Evolutionary conservation across 2,329 filamentous ascomycete species (phyloP).

Genomic region (Clonostachys byssicola): DNA sequence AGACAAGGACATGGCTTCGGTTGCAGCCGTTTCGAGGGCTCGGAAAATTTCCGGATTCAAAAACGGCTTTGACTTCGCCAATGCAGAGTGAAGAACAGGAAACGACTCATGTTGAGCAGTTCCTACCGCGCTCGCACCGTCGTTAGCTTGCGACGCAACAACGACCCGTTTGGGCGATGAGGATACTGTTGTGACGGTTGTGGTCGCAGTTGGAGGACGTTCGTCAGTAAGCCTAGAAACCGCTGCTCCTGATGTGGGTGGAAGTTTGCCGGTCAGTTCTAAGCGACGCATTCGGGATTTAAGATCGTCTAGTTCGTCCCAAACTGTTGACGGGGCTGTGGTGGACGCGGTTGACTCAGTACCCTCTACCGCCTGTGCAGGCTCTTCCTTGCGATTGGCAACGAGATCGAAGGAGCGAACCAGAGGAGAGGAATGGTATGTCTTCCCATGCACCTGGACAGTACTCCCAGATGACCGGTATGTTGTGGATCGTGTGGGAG

Average conservation of each 20-base stretch:
- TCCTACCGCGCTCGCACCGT: constrained; percentile 31
- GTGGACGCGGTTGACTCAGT: constrained; percentile 88
- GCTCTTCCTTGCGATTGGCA: constrained; percentile 16
- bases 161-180: constrained; percentile 74
- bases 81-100: constrained; percentile 74
- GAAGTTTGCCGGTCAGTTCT: constrained; percentile 84
- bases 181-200: constrained; percentile 85
- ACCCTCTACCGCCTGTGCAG: constrained; percentile 49
- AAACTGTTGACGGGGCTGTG: constrained; percentile 86
- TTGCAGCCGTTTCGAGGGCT: constrained; percentile 74
- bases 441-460: constrained; percentile 16
- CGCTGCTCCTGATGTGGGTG: constrained; percentile 75
- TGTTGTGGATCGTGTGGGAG: constrained; percentile 34
- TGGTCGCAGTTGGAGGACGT: constrained; percentile 84
- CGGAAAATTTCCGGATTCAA: constrained; percentile 70
- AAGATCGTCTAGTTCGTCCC: constrained; percentile 94
- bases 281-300: constrained; percentile 90
- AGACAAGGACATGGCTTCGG: constrained; percentile 76
- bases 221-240: constrained; percentile 73
- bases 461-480: constrained; percentile 26
- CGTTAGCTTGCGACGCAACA: constrained; percentile 12
- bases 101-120: constrained; percentile 51
- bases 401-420: constrained; percentile 33
- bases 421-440: constrained; percentile 58
- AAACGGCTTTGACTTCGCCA: constrained; percentile 71